Evolutionary conservation across 2,329 filamentous ascomycete species (phyloP).

Genomic region (Polytolypa hystricis): DNA sequence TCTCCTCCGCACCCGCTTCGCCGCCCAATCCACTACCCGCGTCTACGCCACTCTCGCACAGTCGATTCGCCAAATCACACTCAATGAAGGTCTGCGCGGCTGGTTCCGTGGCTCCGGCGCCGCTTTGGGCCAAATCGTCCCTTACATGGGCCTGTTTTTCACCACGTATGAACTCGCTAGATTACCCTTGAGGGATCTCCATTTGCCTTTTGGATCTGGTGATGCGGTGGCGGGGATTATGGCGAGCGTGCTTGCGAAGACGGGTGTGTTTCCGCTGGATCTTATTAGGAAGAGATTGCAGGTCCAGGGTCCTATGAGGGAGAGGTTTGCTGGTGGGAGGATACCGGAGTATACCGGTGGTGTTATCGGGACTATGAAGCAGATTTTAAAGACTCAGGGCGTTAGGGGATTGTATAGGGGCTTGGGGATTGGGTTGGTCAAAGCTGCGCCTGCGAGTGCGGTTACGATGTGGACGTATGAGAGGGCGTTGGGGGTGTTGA

Average conservation of each 20-base stretch:
- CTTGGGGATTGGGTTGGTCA: constrained; percentile 76
- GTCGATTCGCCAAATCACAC: constrained; percentile 61
- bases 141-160: constrained; percentile 97
- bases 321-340: constrained; percentile 68
- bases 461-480: constrained; percentile 96
- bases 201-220: constrained; percentile 60
- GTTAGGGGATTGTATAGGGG: constrained; percentile 75
- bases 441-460: constrained; percentile 85
- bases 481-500: constrained; percentile 53
- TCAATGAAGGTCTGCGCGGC: constrained; percentile 62
- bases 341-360: constrained; percentile 71
- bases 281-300: constrained; percentile 87
- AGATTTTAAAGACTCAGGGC: constrained; percentile 64
- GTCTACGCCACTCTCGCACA: constrained; percentile 64
- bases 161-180: constrained; percentile 71
- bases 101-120: constrained; percentile 84
- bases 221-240: constrained; percentile 74
- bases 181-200: constrained; percentile 43
- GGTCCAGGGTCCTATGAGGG: constrained; percentile 80
- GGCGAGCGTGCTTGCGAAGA: constrained; percentile 75
- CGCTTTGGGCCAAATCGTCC: constrained; percentile 75
- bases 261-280: constrained; percentile 83
- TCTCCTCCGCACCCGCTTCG: constrained; percentile 84
- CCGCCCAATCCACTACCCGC: constrained; percentile 73
- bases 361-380: constrained; percentile 53